These are phyloP conservation scores for Erythrophleum fordii DNA, from an alignment of 306 rosid genomes.

Conservation along the genomic window DNA sequence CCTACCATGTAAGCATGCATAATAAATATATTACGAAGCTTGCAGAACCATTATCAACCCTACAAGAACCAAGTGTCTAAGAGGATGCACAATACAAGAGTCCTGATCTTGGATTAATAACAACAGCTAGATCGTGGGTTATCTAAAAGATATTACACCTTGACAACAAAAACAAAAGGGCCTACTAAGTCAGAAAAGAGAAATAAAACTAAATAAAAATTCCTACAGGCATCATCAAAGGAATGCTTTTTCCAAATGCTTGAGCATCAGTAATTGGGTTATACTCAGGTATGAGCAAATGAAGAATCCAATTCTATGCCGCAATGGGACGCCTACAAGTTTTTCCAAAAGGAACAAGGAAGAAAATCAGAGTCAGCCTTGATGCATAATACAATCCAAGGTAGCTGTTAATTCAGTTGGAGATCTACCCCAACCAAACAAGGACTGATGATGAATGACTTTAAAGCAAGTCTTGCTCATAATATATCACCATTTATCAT, in stretches of 20 bases:
- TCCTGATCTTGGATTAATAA: not conserved
- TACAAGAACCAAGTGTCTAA: not conserved
- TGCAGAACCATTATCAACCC: not conserved
- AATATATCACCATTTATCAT: not conserved
- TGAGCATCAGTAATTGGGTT: not conserved
- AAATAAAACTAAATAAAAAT: not conserved
- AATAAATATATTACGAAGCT: not conserved
- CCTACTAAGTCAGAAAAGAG: not conserved
- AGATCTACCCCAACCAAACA: conserved; percentile 22
- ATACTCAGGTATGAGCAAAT: not conserved
- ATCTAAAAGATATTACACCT: not conserved
- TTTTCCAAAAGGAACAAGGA: not conserved
- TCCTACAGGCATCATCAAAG: not conserved
- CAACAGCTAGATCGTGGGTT: not conserved
- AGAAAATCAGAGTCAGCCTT: not conserved
- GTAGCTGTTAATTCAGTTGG: conserved; percentile 1
- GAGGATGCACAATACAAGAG: not conserved
- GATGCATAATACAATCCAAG: conserved; percentile 17
- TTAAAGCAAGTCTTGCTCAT: not conserved
- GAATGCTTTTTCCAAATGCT: not conserved
- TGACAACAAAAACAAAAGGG: not conserved
- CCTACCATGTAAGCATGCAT: not conserved
- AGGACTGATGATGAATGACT: not conserved
- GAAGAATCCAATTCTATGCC: not conserved
- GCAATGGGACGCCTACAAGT: not conserved